Conservation (phyloP, 2,329 filamentous ascomycete species). For the Aspergillus pseudonomiae region DNA sequence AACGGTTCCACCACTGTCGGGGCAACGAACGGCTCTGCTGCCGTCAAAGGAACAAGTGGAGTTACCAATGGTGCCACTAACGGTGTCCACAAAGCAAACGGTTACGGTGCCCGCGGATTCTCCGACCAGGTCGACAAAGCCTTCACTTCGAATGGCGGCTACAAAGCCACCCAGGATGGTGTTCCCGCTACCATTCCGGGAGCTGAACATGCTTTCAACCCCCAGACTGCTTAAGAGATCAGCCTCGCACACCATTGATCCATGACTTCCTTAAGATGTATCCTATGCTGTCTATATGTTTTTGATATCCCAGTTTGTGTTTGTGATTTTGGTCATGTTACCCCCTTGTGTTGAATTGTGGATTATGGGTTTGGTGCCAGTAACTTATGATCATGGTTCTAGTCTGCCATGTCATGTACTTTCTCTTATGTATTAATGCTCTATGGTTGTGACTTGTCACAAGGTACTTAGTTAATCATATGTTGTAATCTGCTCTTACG, state of each 20-base stretch:
- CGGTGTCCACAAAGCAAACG: constrained; percentile 14
- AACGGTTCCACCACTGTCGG: constrained; percentile 21
- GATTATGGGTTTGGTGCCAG: neutral
- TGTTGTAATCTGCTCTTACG: neutral
- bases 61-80: constrained; percentile 14
- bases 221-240: constrained; percentile 23
- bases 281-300: neutral
- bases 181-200: constrained; percentile 17
- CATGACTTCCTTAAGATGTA: constrained; percentile 3
- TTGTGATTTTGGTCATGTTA: constrained; percentile 2
- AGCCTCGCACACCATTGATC: neutral
- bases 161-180: constrained; percentile 8
- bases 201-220: constrained; percentile 24
- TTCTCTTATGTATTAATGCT: neutral
- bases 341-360: neutral
- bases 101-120: constrained; percentile 30
- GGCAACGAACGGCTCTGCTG: constrained; percentile 14
- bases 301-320: constrained; percentile 13
- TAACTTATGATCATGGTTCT: neutral
- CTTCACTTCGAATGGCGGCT: constrained; percentile 23
- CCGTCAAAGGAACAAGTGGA: constrained; percentile 15
- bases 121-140: constrained; percentile 37
- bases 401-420: neutral
- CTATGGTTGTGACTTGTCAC: neutral
- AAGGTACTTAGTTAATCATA: neutral